Conservation (phyloP, 768 basidiomycete species). For the Tricholoma saponaceum region DNA sequence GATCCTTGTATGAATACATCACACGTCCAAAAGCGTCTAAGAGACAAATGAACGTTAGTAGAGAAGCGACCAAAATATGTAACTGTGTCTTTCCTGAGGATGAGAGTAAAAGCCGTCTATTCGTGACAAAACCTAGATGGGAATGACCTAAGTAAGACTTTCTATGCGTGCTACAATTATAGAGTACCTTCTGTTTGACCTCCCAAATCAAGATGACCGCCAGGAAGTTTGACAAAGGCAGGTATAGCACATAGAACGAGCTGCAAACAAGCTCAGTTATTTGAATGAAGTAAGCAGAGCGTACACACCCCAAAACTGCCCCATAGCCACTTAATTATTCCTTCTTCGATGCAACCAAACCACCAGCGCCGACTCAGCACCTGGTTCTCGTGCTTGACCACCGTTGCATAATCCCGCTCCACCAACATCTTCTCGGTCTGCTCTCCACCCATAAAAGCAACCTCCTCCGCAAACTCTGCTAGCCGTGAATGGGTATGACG, state of each 20-base stretch:
- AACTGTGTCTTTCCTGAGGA: conserved; percentile 54
- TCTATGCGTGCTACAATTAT: neutral
- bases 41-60: conserved; percentile 2
- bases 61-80: neutral
- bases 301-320: conserved; percentile 82
- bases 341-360: conserved; percentile 92
- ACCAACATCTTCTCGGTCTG: conserved; percentile 87
- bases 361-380: conserved; percentile 80
- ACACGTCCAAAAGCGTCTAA: conserved; percentile 90
- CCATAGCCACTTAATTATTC: conserved; percentile 96
- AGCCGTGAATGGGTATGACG: conserved; percentile 91
- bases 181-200: conserved; percentile 79
- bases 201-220: conserved; percentile 70
- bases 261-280: conserved; percentile 29
- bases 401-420: conserved; percentile 81
- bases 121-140: conserved; percentile 87
- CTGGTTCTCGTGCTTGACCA: conserved; percentile 82
- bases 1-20: conserved; percentile 97
- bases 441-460: conserved; percentile 87
- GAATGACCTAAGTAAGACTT: neutral
- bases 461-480: conserved; percentile 84
- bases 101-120: conserved; percentile 83
- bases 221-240: conserved; percentile 86
- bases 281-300: neutral
- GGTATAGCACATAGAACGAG: conserved; percentile 89